Evolutionary conservation across 768 basidiomycete genomes (phyloP).

Genomic region (Galerina sulciceps): DNA sequence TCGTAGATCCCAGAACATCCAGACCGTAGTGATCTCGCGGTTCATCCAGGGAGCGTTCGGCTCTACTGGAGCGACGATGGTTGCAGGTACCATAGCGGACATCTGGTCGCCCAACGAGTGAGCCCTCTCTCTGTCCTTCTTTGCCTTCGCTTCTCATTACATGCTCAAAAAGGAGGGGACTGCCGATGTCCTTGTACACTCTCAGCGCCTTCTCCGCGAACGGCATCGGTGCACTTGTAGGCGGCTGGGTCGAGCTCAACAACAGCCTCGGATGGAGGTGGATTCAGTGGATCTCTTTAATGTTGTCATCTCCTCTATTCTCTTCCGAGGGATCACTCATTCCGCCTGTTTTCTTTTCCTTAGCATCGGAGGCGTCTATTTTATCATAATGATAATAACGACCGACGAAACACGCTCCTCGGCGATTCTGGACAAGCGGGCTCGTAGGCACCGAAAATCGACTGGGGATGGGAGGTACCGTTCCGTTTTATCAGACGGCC

Average conservation of each 20-base stretch:
- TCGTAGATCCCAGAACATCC: slow-evolving; percentile 48
- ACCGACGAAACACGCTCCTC: slow-evolving; percentile 73
- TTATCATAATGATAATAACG: slow-evolving; percentile 49
- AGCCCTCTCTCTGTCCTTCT: slow-evolving; percentile 17
- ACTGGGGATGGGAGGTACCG: slow-evolving; percentile 63
- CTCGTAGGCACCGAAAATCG: slow-evolving; percentile 59
- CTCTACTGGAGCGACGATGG: slow-evolving; percentile 72
- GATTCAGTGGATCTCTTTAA: slow-evolving; percentile 84
- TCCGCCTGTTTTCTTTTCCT: neutral
- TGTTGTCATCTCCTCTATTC: slow-evolving; percentile 36
- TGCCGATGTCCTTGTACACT: slow-evolving; percentile 76
- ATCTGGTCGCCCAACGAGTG: slow-evolving; percentile 66
- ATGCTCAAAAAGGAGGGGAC: slow-evolving; percentile 57
- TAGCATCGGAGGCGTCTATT: slow-evolving; percentile 20
- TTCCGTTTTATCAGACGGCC: slow-evolving; percentile 51
- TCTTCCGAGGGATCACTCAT: neutral
- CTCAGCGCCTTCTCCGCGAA: slow-evolving; percentile 61
- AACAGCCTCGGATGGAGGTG: slow-evolving; percentile 70
- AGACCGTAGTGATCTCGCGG: slow-evolving; percentile 60
- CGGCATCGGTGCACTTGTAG: slow-evolving; percentile 65
- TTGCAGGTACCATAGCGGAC: slow-evolving; percentile 71
- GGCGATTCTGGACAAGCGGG: slow-evolving; percentile 65
- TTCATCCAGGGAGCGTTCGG: slow-evolving; percentile 67
- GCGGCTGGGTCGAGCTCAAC: slow-evolving; percentile 71
- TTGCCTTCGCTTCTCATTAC: neutral